Percentiles rank a stretch among this genome's conserved stretches.
phyloP scores from a whole-genome alignment of 805 yeast genomes.

The Kuraishia floccosa region DNA sequence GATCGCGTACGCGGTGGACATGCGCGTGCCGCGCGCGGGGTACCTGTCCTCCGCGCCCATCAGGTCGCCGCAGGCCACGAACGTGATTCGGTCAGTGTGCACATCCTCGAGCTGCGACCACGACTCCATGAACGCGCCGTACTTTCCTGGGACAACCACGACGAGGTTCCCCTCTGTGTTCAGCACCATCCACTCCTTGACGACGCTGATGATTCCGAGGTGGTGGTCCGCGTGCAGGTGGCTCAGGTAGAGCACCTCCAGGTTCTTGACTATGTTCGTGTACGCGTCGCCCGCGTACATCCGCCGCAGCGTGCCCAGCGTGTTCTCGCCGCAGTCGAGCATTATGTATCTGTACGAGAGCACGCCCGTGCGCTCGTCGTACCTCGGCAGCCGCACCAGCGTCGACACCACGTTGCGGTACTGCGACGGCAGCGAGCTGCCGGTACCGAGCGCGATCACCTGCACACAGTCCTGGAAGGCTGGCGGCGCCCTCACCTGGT shows the following conservation, averaged over 20 bases:
- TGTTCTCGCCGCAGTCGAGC: constrained; percentile 94
- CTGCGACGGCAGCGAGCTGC: constrained; percentile 80
- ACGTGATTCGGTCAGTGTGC: too few species aligned
- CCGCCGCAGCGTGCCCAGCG: constrained; percentile 62
- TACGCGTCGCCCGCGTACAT: constrained; percentile 27
- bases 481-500: neutral
- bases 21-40: too few species aligned
- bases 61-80: too few species aligned
- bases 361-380: constrained; percentile 8
- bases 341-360: constrained; percentile 34
- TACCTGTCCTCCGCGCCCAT: constrained; percentile 46
- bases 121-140: constrained; percentile 53
- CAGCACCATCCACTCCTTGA: constrained; percentile 52
- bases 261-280: constrained; percentile 38
- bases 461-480: constrained; percentile 39
- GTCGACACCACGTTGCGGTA: constrained; percentile 81
- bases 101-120: constrained; percentile 41
- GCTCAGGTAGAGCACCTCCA: constrained; percentile 59
- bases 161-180: constrained; percentile 27
- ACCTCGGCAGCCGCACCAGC: constrained; percentile 64
- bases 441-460: constrained; percentile 78
- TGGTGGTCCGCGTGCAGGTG: constrained; percentile 98
- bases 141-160: constrained; percentile 69
- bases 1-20: constrained; percentile 55
- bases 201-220: constrained; percentile 64